phyloP scores from a whole-genome alignment of 495 filamentous ascomycete species.

The Lentithecium fluviatile region DNA sequence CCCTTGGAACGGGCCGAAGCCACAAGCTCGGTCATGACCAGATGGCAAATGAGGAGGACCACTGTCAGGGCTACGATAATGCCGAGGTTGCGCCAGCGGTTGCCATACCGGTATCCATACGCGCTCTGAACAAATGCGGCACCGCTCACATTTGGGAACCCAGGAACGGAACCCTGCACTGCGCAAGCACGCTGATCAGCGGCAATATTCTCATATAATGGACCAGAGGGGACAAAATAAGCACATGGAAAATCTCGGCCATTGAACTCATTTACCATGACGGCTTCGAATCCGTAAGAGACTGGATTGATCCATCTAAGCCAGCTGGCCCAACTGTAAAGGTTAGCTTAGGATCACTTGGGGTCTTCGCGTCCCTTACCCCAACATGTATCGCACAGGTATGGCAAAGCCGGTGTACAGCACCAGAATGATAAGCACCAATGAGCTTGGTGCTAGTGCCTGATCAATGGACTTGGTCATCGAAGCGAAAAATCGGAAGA shows the following conservation, averaged over 20 bases:
- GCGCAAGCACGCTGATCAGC: slow-evolving; percentile 10
- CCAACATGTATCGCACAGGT: slow-evolving; percentile 68
- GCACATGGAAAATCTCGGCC: slow-evolving; percentile 21
- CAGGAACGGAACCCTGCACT: slow-evolving; percentile 7
- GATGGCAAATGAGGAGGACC: slow-evolving; percentile 41
- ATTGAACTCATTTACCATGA: slow-evolving; percentile 32
- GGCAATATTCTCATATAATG: slow-evolving; percentile 1
- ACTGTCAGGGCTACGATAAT: slow-evolving; percentile 23
- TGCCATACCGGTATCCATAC: slow-evolving; percentile 5
- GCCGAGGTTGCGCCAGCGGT: slow-evolving; percentile 29
- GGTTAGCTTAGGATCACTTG: not conserved
- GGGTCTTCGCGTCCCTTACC: too few species aligned
- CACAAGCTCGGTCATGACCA: slow-evolving; percentile 51
- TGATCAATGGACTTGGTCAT: slow-evolving; percentile 34
- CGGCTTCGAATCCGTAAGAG: slow-evolving; percentile 25
- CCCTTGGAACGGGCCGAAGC: slow-evolving; percentile 53
- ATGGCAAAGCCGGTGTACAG: slow-evolving; percentile 88
- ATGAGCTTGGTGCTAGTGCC: slow-evolving; percentile 11
- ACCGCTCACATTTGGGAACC: slow-evolving; percentile 7
- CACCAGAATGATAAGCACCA: slow-evolving; percentile 69
- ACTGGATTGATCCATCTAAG: slow-evolving; percentile 29
- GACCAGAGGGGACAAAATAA: slow-evolving; percentile 17
- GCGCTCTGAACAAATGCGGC: slow-evolving; percentile 3
- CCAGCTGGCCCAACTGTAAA: slow-evolving; percentile 20
- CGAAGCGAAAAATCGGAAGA: slow-evolving; percentile 65